These are phyloP conservation scores for Clavispora vitiphila DNA, from an alignment of 805 yeast genomes.

Conservation along the genomic window DNA sequence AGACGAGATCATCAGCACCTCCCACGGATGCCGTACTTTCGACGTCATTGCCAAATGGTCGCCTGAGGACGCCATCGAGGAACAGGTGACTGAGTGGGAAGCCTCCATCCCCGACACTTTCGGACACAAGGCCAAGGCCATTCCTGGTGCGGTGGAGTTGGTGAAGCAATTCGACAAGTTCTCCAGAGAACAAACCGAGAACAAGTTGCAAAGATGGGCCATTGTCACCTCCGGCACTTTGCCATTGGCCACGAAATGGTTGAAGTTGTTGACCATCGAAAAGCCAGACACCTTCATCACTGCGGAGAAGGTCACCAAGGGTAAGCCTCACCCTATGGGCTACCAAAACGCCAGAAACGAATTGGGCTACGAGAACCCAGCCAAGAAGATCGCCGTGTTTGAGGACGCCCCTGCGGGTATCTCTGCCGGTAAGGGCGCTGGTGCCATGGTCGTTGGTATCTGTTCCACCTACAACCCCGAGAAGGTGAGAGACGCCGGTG, in stretches of 20 bases:
- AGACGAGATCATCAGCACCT: slow-evolving; percentile 63
- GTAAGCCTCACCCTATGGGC: slow-evolving; percentile 87
- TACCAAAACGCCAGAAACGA: slow-evolving; percentile 55
- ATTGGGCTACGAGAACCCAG: slow-evolving; percentile 33
- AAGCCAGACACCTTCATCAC: slow-evolving; percentile 76
- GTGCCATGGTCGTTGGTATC: slow-evolving; percentile 78
- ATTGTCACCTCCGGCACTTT: slow-evolving; percentile 82
- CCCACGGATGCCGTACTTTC: slow-evolving; percentile 81
- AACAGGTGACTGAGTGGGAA: slow-evolving; percentile 63
- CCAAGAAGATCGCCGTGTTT: slow-evolving; percentile 55
- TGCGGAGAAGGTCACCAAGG: slow-evolving; percentile 71
- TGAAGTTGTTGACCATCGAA: slow-evolving; percentile 53
- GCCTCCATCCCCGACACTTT: slow-evolving; percentile 65
- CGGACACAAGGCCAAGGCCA: slow-evolving; percentile 69
- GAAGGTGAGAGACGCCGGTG: slow-evolving; percentile 69
- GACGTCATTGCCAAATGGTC: slow-evolving; percentile 72
- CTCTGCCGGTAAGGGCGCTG: slow-evolving; percentile 77
- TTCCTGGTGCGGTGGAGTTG: slow-evolving; percentile 69
- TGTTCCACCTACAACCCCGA: slow-evolving; percentile 73
- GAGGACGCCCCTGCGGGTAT: slow-evolving; percentile 92
- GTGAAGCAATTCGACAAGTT: slow-evolving; percentile 47
- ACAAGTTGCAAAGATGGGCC: slow-evolving; percentile 63
- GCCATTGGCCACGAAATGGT: slow-evolving; percentile 76
- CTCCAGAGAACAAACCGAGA: slow-evolving; percentile 40
- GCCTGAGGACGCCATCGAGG: slow-evolving; percentile 66